Evolutionary conservation across 768 basidiomycete genomes (phyloP), one percentile per base, ranked within the genome.

Genomic region (Pulveroboletus frians): DNA sequence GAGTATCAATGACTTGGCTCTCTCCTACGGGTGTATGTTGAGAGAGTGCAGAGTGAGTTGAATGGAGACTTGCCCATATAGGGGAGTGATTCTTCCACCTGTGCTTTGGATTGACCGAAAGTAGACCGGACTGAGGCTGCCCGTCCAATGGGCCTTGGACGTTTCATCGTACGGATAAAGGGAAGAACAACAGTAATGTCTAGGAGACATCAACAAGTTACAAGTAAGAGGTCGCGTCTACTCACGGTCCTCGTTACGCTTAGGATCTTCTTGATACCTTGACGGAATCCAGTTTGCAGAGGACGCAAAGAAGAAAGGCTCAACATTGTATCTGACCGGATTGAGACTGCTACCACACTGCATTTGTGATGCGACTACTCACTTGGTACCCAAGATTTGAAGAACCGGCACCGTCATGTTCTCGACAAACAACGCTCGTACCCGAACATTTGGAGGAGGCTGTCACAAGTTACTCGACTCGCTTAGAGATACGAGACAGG

Each of bases 271-370:
- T 52, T 82, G 74, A 37, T 78, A 85, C 46, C 81, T 76, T 1
- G 80, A 79, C 0, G 83, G 84, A 40, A 84, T 85, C 81, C 81
- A 83, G 53, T 79, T 83, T 13, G 76, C 59, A 0, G 81, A 78
- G 1, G 81, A 82, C 0, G 80, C 78, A 57, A 82, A 84, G 58
- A 78, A 83, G 66, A 83, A 83, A 1, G 82, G 82, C 51, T 83
- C 82, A 35, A 83, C 72, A 47, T 74, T 73, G 51, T 76, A 81
- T 58, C 81, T 70, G 21, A 8, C 13, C 9, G n/a, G 13, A 21
- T 39, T 50, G 41, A 57, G 47, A 32, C 9, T 5, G 5, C n/a
- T 20, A 18, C 21, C n/a, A 20, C 5, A 18, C 9, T 26, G 15
- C 11, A 6, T 21, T 34, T 42, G 3, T 9, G n/a, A 27, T 3